Evolutionary conservation across 495 filamentous ascomycete species (phyloP).

Genomic region (Podospora didyma): DNA sequence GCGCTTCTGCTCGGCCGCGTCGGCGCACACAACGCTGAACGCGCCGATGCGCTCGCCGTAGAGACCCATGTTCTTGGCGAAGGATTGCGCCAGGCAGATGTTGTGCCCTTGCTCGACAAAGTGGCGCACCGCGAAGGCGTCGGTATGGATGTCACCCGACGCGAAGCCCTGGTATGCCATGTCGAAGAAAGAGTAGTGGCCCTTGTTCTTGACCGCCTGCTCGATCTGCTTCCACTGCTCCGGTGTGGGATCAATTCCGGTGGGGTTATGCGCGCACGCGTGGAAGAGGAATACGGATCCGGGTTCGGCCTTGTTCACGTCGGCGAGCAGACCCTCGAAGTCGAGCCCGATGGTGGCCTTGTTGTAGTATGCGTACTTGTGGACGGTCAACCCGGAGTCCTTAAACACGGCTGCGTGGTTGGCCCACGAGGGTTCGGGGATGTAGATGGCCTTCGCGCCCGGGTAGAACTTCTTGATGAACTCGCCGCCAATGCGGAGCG

Average conservation of each 20-base stretch:
- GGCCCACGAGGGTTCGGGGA: constrained; percentile 94
- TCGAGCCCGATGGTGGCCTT: constrained; percentile 97
- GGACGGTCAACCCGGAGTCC: constrained; percentile 84
- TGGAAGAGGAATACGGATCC: constrained; percentile 89
- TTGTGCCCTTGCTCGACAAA: constrained; percentile 91
- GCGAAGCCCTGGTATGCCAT: constrained; percentile 99
- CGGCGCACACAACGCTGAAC: constrained; percentile 85
- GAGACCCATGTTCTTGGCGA: constrained; percentile 99
- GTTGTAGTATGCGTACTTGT: constrained; percentile 97
- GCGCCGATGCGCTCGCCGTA: constrained; percentile 98
- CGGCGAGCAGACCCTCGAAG: constrained; percentile 87
- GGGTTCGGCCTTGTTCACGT: constrained; percentile 85
- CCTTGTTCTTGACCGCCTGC: constrained; percentile 81
- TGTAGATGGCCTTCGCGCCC: constrained; percentile 86
- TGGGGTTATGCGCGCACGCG: constrained; percentile 98
- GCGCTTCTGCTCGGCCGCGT: constrained; percentile 87
- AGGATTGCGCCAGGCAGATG: constrained; percentile 85
- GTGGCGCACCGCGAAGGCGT: constrained; percentile 88
- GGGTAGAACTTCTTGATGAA: constrained; percentile 92
- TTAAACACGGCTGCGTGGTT: constrained; percentile 97
- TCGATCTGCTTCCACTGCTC: constrained; percentile 93
- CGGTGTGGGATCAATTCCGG: constrained; percentile 88
- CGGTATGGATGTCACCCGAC: constrained; percentile 82
- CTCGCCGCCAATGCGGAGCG: constrained; percentile 87
- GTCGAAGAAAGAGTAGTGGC: constrained; percentile 96